phyloP scores from a whole-genome alignment of 345 rosid genomes.

The Eucalyptus decipiens region DNA sequence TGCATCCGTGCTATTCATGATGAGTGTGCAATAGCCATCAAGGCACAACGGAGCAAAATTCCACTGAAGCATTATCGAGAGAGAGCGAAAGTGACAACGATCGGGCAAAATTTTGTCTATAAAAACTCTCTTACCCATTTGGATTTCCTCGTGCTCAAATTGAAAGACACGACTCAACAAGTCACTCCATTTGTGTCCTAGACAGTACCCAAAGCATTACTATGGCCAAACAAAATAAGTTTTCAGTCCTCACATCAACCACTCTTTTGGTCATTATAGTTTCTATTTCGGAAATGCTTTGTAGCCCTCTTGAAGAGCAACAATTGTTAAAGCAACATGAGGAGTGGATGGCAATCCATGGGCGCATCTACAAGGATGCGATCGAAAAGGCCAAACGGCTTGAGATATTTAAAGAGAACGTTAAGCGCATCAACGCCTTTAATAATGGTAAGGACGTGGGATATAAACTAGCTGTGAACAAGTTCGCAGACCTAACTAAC shows the following conservation, averaged over 20 bases:
- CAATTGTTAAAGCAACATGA: conserved; percentile 16
- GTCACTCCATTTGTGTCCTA: background rate
- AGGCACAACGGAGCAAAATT: background rate
- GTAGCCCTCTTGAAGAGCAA: conserved; percentile 5
- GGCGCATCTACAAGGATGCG: conserved; percentile 1
- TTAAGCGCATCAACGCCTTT: conserved; percentile 1
- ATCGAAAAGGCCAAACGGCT: background rate
- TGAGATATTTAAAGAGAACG: conserved; percentile 3
- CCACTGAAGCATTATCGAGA: background rate
- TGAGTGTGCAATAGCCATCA: background rate
- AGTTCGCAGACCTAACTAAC: conserved; percentile 16
- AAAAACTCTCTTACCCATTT: background rate
- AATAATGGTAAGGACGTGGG: background rate
- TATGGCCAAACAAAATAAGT: background rate
- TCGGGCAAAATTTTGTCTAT: background rate
- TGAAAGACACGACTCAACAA: conserved; percentile 10
- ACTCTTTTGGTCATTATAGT: background rate
- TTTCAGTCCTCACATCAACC: background rate
- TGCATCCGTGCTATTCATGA: background rate
- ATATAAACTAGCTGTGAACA: conserved; percentile 15
- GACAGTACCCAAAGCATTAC: background rate
- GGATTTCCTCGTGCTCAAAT: background rate
- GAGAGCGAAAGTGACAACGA: background rate
- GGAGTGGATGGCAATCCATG: conserved; percentile 11
- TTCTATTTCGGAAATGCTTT: background rate